A percentile compares a stretch with the other conserved stretches of the same genome.
Conservation (phyloP, 2,329 filamentous ascomycete species). For the Fusarium miscanthi region DNA sequence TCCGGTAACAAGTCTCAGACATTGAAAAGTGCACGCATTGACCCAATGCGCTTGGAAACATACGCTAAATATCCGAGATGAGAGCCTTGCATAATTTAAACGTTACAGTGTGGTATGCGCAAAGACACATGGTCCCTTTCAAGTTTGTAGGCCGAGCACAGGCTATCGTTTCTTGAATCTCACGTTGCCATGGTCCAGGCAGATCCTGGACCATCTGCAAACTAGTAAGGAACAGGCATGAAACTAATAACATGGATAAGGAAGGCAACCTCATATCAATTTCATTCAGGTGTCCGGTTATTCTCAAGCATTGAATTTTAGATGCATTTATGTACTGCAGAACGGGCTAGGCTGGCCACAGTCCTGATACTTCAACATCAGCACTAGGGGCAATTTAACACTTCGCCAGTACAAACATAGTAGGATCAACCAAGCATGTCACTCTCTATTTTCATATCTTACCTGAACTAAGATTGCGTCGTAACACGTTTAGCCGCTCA, state of each 20-base stretch:
- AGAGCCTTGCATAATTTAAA: no score
- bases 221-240: background rate
- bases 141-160: background rate
- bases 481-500: background rate
- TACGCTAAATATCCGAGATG: rapidly evolving
- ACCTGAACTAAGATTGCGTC: no score
- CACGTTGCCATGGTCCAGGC: rapidly evolving
- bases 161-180: background rate
- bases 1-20: background rate
- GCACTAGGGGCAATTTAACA: no score
- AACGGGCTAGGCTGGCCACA: no score
- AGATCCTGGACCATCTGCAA: rapidly evolving
- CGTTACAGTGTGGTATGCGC: rapidly evolving
- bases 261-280: rapidly evolving
- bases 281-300: rapidly evolving
- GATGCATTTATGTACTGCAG: no score
- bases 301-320: rapidly evolving
- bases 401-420: no score
- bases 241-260: background rate
- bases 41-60: no score
- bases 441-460: no score
- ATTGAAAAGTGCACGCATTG: rapidly evolving
- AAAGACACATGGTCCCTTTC: rapidly evolving
- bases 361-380: no score
- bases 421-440: no score